Base-by-base conservation (phyloP, 345 rosid genomes). In the Populus ilicifolia region DNA sequence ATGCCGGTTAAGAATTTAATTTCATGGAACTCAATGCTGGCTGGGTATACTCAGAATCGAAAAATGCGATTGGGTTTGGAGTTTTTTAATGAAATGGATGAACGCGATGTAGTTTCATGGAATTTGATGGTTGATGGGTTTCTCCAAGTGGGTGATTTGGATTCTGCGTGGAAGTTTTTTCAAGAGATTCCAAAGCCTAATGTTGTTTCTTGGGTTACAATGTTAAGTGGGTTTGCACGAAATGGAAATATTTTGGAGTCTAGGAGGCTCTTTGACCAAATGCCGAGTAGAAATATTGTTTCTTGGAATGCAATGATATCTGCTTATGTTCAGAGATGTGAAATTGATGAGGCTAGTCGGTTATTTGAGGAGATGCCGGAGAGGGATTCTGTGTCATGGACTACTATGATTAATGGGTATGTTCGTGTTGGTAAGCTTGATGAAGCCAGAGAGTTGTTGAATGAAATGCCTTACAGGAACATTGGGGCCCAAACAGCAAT, bases 1-100 rank as follows among this genome's bases (percentile, higher is more conserved):
- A 83, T 85, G 85, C 85, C 85, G 0, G 70, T 76, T 64, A 85
- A 81, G 84, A 69, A 85, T 78, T 64, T 73, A 54, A 82, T 81
- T 71, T 87, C 89, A 0, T 87, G 88, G 88, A 87, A 87, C 71
- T 85, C 88, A 8, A 79, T 87, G 88, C 81, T 87, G 2, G 68
- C 79, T 0, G 88, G 85, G 25, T 87, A 87, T 69, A 75, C 85
- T 3, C 75, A 73, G 70, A 82, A 78, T 33, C 30, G 84, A 63
- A 13, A 79, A 62, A 79, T 74, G 82, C 29, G 43, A 6, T 75
- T 68, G 56, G 82, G 39, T 35, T 48, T 69, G 70, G 78, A 68
- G 64, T 69, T 79, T 43, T 79, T 79, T 16, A 21, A 62, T 5
- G 71, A 30, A 70, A 79, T 79, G 78, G 70, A 46, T 21, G 50